phyloP scores from a whole-genome alignment of 2,329 filamentous ascomycete species.

The Pseudogymnoascus sp. region DNA sequence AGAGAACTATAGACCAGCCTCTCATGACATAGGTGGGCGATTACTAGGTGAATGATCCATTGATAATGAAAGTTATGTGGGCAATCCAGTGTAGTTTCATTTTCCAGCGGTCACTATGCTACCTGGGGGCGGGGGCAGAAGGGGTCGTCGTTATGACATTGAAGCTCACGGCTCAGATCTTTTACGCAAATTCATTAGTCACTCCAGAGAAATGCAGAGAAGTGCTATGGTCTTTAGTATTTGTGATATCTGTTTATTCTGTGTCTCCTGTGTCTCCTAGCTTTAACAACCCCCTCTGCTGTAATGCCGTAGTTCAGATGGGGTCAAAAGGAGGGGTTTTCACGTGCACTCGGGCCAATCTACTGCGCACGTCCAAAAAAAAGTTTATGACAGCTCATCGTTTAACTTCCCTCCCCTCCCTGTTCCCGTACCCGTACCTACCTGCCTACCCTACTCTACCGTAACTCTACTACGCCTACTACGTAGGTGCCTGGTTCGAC shows the following conservation, averaged over 20 bases:
- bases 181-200: conserved; percentile 6
- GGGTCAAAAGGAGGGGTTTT: conserved; percentile 3
- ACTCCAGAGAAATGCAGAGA: conserved; percentile 7
- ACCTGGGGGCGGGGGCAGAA: conserved; percentile 1
- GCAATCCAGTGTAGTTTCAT: conserved; percentile 3
- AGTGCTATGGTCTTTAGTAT: neutral
- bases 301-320: neutral
- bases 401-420: neutral
- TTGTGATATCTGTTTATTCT: neutral
- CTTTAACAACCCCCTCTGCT: neutral
- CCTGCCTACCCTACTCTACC: neutral
- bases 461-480: neutral
- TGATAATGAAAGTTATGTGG: conserved; percentile 8
- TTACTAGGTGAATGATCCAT: conserved; percentile 6
- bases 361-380: neutral
- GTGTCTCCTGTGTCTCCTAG: neutral
- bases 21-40: conserved; percentile 5
- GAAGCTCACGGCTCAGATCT: conserved; percentile 5
- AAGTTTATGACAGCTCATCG: conserved; percentile 7
- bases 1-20: conserved; percentile 7
- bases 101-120: neutral
- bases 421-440: conserved; percentile 6
- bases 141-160: neutral
- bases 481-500: neutral
- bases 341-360: neutral